Conservation (phyloP, 768 basidiomycete species). For the Lyophyllum semitale region DNA sequence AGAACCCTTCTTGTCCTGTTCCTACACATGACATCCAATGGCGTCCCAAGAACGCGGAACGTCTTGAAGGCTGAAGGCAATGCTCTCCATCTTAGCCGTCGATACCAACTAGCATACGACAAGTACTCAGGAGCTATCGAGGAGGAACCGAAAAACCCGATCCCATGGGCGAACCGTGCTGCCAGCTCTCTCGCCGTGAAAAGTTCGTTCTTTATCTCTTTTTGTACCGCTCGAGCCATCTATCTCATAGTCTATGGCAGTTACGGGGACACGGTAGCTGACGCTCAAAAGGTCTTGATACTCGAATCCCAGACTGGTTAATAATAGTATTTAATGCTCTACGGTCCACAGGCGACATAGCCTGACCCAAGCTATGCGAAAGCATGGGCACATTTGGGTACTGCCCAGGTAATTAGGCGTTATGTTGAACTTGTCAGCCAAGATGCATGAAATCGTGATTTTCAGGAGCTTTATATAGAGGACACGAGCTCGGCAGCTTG, state of each 20-base stretch:
- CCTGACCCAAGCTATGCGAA: constrained; percentile 43
- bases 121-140: constrained; percentile 46
- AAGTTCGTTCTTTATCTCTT: constrained; percentile 7
- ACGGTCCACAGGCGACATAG: constrained; percentile 34
- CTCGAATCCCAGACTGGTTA: no score
- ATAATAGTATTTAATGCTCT: no score
- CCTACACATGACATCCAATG: no score
- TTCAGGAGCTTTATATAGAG: constrained; percentile 24
- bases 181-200: constrained; percentile 38
- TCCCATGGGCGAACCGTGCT: constrained; percentile 47
- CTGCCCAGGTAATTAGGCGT: constrained; percentile 28
- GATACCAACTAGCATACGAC: constrained; percentile 33
- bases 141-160: constrained; percentile 36
- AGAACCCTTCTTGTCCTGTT: no score
- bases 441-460: background rate
- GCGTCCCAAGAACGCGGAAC: no score
- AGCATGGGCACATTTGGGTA: constrained; percentile 41
- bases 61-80: no score
- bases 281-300: constrained; percentile 31
- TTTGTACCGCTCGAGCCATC: background rate
- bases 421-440: no score
- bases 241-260: constrained; percentile 15
- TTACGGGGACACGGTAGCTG: constrained; percentile 31
- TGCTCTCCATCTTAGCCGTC: constrained; percentile 32
- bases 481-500: constrained; percentile 24